Conservation (phyloP, 2,329 filamentous ascomycete species). For the Didymellaceae sp. region DNA sequence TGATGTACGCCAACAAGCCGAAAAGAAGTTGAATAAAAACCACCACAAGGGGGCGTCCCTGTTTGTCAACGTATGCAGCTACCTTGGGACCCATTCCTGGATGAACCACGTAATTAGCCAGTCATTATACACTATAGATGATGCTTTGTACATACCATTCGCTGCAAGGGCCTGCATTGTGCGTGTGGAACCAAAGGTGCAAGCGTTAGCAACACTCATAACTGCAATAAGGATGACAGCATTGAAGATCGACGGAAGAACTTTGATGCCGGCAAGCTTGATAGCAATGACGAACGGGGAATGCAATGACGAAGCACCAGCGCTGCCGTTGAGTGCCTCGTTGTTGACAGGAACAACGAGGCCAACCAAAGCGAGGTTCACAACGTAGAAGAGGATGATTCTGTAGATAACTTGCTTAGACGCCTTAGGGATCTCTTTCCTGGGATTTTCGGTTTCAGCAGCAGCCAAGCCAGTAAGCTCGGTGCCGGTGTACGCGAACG, state of each 20-base stretch:
- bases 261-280: constrained; percentile 64
- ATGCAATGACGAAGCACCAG: constrained; percentile 29
- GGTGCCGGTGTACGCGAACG: constrained; percentile 67
- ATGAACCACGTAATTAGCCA: not conserved
- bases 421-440: constrained; percentile 52
- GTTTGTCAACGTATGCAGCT: constrained; percentile 78
- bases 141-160: constrained; percentile 16
- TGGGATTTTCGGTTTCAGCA: constrained; percentile 61
- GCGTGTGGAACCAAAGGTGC: constrained; percentile 61
- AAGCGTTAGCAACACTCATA: constrained; percentile 64
- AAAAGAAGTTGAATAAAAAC: constrained; percentile 71
- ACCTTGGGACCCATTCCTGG: constrained; percentile 71
- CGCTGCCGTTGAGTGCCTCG: constrained; percentile 4
- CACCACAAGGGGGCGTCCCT: constrained; percentile 77
- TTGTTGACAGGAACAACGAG: constrained; percentile 47
- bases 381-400: constrained; percentile 52
- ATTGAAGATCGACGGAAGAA: constrained; percentile 69
- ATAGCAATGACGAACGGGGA: constrained; percentile 72
- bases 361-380: constrained; percentile 51
- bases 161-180: constrained; percentile 61
- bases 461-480: constrained; percentile 66
- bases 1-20: constrained; percentile 77
- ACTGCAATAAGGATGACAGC: constrained; percentile 68
- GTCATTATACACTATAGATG: not conserved
- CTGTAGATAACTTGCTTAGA: constrained; percentile 54